A percentile compares a stretch with the other conserved stretches of the same genome.
These are phyloP conservation scores for Suhomyces canberraensis DNA, from an alignment of 805 yeast genomes.

Conservation along the genomic window DNA sequence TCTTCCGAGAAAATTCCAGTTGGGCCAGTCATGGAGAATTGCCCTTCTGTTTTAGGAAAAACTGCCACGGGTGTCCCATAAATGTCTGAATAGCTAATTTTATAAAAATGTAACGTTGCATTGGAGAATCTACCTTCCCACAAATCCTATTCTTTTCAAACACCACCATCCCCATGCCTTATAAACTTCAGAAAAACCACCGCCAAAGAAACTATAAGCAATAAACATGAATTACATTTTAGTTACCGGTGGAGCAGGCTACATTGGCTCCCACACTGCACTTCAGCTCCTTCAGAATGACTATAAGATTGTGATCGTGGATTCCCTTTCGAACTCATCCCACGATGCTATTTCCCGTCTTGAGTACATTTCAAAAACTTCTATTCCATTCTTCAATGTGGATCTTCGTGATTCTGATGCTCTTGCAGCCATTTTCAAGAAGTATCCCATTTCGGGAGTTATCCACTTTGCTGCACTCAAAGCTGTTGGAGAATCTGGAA, in stretches of 20 bases:
- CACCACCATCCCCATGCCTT: too few relatives aligned
- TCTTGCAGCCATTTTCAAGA: conserved; percentile 46
- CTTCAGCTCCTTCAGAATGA: conserved; percentile 60
- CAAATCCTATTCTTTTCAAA: too few relatives aligned
- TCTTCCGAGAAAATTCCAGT: too few relatives aligned
- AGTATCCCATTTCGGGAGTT: conserved; percentile 53
- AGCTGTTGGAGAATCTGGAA: conserved; percentile 76
- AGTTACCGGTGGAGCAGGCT: conserved; percentile 87
- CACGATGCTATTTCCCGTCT: conserved; percentile 63
- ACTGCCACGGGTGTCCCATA: too few relatives aligned
- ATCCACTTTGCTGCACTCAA: conserved; percentile 81
- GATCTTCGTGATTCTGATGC: conserved; percentile 53
- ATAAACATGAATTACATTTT: conserved; percentile 53
- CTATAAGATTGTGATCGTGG: conserved; percentile 68
- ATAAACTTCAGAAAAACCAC: too few relatives aligned
- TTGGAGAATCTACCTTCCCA: too few relatives aligned
- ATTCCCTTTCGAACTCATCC: conserved; percentile 64
- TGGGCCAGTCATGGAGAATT: too few relatives aligned
- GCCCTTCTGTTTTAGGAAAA: too few relatives aligned
- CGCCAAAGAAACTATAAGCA: too few relatives aligned
- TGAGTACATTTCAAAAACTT: conserved; percentile 48
- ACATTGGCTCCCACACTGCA: conserved; percentile 80
- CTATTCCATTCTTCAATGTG: conserved; percentile 54
- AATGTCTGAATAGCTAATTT: too few relatives aligned
- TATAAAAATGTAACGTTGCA: conserved; percentile 7